Evolutionary conservation across 1,139 yeast species (phyloP).

Genomic region (Zygotorulaspora mrakii): DNA sequence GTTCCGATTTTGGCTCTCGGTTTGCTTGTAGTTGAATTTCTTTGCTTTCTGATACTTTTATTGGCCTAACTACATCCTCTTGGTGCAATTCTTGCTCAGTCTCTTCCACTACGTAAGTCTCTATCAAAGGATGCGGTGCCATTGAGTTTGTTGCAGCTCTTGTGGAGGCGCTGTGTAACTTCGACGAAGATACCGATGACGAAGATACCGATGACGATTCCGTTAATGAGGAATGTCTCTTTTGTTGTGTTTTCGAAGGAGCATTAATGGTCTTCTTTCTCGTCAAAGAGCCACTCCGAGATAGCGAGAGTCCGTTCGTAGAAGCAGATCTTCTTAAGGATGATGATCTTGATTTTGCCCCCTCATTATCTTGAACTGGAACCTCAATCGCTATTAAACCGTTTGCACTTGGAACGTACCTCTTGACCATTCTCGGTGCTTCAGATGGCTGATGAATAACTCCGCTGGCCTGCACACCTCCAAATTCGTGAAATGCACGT

Average conservation of each 20-base stretch:
- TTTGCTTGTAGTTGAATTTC: background rate
- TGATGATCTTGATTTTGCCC: slow-evolving; percentile 7
- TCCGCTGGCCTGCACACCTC: slow-evolving; percentile 23
- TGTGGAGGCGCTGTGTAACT: slow-evolving; percentile 2
- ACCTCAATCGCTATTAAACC: slow-evolving; percentile 47
- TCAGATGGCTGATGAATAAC: slow-evolving; percentile 12
- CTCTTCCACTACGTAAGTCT: slow-evolving; percentile 17
- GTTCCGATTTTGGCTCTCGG: no score
- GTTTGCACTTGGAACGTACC: slow-evolving; percentile 45
- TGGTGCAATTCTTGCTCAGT: slow-evolving; percentile 15
- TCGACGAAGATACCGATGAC: background rate
- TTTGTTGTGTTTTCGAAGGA: slow-evolving; percentile 5
- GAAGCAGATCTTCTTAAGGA: slow-evolving; percentile 11
- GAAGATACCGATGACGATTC: slow-evolving; percentile 6
- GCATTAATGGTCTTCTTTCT: slow-evolving; percentile 5
- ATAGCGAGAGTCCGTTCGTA: slow-evolving; percentile 8
- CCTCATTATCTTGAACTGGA: slow-evolving; percentile 36
- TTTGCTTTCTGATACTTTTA: background rate
- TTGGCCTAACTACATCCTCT: slow-evolving; percentile 5
- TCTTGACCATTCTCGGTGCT: slow-evolving; percentile 39
- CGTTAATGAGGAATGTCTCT: slow-evolving; percentile 10
- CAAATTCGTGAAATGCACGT: slow-evolving; percentile 20
- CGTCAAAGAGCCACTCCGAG: slow-evolving; percentile 9
- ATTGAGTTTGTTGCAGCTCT: background rate
- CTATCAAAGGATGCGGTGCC: slow-evolving; percentile 11